Percentiles rank a stretch among this genome's conserved stretches.
phyloP scores from a whole-genome alignment of 2,329 filamentous ascomycete genomes.

The Neonectria coccinea region DNA sequence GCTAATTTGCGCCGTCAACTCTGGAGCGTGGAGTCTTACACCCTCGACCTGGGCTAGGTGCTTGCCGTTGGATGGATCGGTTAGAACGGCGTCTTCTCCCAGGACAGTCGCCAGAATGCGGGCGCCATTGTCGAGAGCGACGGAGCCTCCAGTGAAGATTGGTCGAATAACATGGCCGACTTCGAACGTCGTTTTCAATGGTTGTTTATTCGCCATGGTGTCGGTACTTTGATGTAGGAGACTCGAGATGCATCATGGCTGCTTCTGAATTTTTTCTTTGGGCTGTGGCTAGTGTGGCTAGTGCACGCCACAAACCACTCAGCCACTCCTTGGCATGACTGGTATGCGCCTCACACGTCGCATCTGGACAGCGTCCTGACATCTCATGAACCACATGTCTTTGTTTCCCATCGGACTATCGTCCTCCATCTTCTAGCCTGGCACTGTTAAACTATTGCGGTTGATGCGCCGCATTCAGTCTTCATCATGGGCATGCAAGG shows the following conservation, averaged over 20 bases:
- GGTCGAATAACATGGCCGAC: slow-evolving; percentile 85
- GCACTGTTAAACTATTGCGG: neutral
- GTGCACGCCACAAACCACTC: neutral
- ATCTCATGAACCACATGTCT: neutral
- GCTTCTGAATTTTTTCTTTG: slow-evolving; percentile 42
- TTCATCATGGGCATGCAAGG: slow-evolving; percentile 65
- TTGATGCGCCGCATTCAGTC: slow-evolving; percentile 21
- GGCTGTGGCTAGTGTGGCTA: slow-evolving; percentile 10
- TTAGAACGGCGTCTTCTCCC: slow-evolving; percentile 92
- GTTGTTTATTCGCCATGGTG: slow-evolving; percentile 69
- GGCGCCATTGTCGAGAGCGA: slow-evolving; percentile 84
- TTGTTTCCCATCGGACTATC: neutral
- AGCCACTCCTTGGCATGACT: slow-evolving; percentile 22
- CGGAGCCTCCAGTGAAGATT: slow-evolving; percentile 91
- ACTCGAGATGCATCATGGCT: slow-evolving; percentile 34
- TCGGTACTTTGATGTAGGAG: slow-evolving; percentile 35
- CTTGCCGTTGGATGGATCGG: slow-evolving; percentile 83
- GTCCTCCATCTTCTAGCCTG: neutral
- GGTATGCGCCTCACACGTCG: neutral
- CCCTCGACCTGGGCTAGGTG: slow-evolving; percentile 90
- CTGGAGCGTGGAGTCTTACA: slow-evolving; percentile 58
- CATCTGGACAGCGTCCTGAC: neutral
- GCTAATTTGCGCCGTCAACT: slow-evolving; percentile 8
- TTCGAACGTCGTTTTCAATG: slow-evolving; percentile 90
- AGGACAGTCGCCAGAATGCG: slow-evolving; percentile 87